Base-by-base conservation (phyloP, 75 land plant genomes). In the Selaginella tamariscina region DNA sequence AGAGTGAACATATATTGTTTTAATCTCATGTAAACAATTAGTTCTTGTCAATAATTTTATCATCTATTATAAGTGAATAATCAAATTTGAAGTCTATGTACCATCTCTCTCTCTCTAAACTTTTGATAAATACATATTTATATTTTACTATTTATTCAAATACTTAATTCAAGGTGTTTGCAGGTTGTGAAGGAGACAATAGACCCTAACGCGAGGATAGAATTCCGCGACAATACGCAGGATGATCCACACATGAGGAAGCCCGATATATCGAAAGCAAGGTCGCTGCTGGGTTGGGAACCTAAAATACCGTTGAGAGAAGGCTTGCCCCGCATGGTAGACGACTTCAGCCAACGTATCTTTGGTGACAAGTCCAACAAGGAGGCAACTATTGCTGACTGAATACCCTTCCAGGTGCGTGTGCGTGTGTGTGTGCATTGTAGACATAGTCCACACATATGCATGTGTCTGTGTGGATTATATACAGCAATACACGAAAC, bases 191-290 rank as follows among this genome's bases (percentile, higher is more conserved):
- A 90, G 75, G 82, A 90, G 33, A 85, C 87, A 32, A 85, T 90
- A 9, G 96, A 90, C 67, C 81, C 91, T 0, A 75, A 81, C 64
- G 92, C 96, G 5, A 79, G 72, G 73, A 90, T 90, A 24, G 88
- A 79, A 74, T 85, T 85, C 76, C 78, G 74, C 55, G 71, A 77
- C 54, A 90, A 90, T 80, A 90, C 92, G 1, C 84, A 68, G 54
- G 96, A 90, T 39, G 96, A 87, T 55, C 96, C 96, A 0, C 96
- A 90, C 88, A 90, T 78, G 86, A 79, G 96, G 79, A 88, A 84
- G 73, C 94, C 94, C 22, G 91, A 89, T 49, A 89, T 89, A 57
- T 55, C 94, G 0, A 88, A 67, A 71, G 94, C 94, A 20, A 89
- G 84, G 64, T 86, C 82, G 54, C 30, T 74, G 30, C 83, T 89